Evolutionary conservation across 257 asterid species (phyloP).

Genomic region (Leonotis leonurus): DNA sequence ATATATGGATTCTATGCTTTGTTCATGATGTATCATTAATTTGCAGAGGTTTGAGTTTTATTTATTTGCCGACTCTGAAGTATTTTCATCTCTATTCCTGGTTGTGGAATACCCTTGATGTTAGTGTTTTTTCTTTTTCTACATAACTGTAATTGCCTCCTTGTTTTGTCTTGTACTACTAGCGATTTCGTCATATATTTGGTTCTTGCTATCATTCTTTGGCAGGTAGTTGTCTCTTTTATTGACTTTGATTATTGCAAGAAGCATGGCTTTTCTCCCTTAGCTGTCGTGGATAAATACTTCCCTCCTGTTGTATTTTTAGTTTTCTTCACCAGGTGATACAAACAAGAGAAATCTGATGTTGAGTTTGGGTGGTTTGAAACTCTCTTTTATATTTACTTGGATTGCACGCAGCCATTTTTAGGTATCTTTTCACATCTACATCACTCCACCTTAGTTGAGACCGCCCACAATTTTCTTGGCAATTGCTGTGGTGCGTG

Average conservation of each 20-base stretch:
- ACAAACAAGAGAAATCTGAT: constrained; percentile 38
- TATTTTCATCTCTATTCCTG: no score
- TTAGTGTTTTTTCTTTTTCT: neutral
- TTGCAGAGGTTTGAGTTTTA: constrained; percentile 16
- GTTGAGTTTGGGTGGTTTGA: constrained; percentile 24
- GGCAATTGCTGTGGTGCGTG: no score
- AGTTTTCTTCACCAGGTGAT: constrained; percentile 62
- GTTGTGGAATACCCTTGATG: constrained; percentile 2
- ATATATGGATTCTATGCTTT: constrained; percentile 10
- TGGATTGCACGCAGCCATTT: constrained; percentile 39
- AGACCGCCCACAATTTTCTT: constrained; percentile 30
- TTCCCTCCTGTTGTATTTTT: constrained; percentile 28
- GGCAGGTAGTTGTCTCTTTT: constrained; percentile 19
- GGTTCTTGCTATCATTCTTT: constrained; percentile 17
- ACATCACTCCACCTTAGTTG: constrained; percentile 33
- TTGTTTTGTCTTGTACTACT: constrained; percentile 6
- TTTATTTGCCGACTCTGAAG: constrained; percentile 3
- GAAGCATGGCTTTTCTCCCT: neutral
- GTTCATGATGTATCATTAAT: constrained; percentile 24
- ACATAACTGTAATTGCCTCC: neutral
- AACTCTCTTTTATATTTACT: constrained; percentile 27
- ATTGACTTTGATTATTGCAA: no score
- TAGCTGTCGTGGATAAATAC: no score
- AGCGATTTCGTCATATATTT: neutral
- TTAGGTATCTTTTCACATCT: constrained; percentile 26